Conservation (phyloP, 768 basidiomycete genomes). For the Termitomyces sp. region DNA sequence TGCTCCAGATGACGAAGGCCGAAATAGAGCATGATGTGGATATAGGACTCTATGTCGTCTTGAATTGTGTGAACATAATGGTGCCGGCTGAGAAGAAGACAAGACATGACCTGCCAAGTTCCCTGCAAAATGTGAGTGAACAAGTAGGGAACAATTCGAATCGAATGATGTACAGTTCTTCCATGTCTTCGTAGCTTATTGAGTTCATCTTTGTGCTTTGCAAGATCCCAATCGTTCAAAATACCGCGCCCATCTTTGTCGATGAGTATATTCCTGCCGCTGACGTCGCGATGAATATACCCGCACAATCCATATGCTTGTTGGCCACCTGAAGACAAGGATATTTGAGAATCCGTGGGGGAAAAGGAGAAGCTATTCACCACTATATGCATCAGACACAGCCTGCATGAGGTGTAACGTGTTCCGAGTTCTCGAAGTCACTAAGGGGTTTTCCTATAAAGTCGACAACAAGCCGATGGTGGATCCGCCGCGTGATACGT, state of each 20-base stretch:
- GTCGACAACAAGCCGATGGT: conserved; percentile 21
- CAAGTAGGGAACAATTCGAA: neutral
- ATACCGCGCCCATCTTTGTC: too few relatives aligned
- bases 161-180: neutral
- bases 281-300: too few relatives aligned
- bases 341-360: neutral
- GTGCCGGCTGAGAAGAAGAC: too few relatives aligned
- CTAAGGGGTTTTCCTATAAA: conserved; percentile 12
- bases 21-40: too few relatives aligned
- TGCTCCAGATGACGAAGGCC: too few relatives aligned
- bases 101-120: neutral
- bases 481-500: conserved; percentile 12
- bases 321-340: too few relatives aligned
- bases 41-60: too few relatives aligned
- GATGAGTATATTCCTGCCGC: too few relatives aligned
- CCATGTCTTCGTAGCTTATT: neutral
- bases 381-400: neutral
- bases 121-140: neutral
- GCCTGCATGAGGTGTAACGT: conserved; percentile 1
- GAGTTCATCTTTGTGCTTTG: too few relatives aligned
- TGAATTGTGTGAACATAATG: too few relatives aligned
- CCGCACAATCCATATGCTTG: too few relatives aligned
- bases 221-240: too few relatives aligned
- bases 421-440: conserved; percentile 7
- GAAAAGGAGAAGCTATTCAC: neutral